Evolutionary conservation across 176 grass and related monocot genomes (phyloP), one percentile per base, ranked within the genome.

Genomic region (Chrysopogon serrulatus): DNA sequence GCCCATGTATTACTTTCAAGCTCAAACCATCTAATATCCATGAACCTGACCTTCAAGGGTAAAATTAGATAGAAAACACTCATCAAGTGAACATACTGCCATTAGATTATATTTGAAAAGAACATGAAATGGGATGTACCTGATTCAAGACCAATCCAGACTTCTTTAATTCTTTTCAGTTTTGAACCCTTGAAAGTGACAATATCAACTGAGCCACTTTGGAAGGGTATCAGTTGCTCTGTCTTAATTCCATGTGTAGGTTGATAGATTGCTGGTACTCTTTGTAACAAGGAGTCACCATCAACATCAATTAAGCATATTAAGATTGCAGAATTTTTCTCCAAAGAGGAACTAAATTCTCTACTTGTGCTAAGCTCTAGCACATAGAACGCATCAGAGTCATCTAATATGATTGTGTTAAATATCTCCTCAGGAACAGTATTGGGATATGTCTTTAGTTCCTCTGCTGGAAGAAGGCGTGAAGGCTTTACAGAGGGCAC

Each of bases 121-220:
- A 63, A 51, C 24, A 70, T 1, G 23, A 53, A 44, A 23, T 3
- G 43, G 19, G 16, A 16, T 42, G 34, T 37, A 62, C 95, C 95
- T 95, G 95, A 93, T 88, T 95, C 95, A 85, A 98, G 88, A 81
- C 95, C 95, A 8, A 95, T 88, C 95, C 95, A 98, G 70, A 95
- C 39, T 79, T 90, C 95, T 81, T 90, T 90, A 37, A 93, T 88
- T 86, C 69, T 90, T 39, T 88, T 82, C 78, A 95, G 80, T 65
- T 91, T 95, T 41, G 87, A 68, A 3, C 85, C 92, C 84, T 88
- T 86, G 78, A 95, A 95, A 27, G 89, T 88, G 66, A 92, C 68
- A 48, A 76, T 53, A 93, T 95, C 90, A 80, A 91, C 73, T 49
- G 84, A 88, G 88, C 93, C 89, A 78, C 79, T 89, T 78, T 88